A percentile compares a stretch with the other conserved stretches of the same genome.
Conservation (phyloP, 345 rosid species). For the Euclidium syriacum region DNA sequence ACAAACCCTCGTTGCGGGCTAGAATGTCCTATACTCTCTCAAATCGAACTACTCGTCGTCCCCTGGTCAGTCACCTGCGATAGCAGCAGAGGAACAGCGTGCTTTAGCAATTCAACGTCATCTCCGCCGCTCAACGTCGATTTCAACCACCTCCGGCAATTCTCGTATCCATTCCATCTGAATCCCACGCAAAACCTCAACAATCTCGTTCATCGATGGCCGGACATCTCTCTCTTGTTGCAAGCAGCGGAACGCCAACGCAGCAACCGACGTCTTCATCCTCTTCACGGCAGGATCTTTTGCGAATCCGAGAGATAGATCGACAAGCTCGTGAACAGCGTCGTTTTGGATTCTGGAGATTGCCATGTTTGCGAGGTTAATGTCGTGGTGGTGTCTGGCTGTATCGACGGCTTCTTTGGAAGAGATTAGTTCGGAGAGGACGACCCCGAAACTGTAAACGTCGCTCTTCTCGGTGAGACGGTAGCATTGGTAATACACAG, state of each 20-base stretch:
- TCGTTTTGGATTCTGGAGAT: constrained; percentile 66
- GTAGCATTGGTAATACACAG: constrained; percentile 70
- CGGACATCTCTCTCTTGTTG: constrained; percentile 73
- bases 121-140: constrained; percentile 8
- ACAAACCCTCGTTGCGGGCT: not conserved
- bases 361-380: constrained; percentile 85
- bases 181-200: constrained; percentile 31
- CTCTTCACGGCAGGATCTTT: constrained; percentile 71
- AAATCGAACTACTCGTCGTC: constrained; percentile 20
- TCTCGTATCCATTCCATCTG: constrained; percentile 6
- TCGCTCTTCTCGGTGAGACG: constrained; percentile 78
- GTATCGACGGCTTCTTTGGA: constrained; percentile 85
- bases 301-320: constrained; percentile 56
- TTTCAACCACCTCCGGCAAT: constrained; percentile 9
- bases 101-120: constrained; percentile 8
- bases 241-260: constrained; percentile 85
- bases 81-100: constrained; percentile 18
- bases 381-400: constrained; percentile 62
- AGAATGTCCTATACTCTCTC: not conserved
- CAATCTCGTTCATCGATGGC: constrained; percentile 80
- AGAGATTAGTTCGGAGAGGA: constrained; percentile 78
- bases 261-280: constrained; percentile 64
- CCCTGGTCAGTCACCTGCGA: constrained; percentile 25
- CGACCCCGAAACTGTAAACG: constrained; percentile 90
- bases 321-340: constrained; percentile 66